Evolutionary conservation across 495 filamentous ascomycete species (phyloP).

Genomic region (Penicillium pulvis): DNA sequence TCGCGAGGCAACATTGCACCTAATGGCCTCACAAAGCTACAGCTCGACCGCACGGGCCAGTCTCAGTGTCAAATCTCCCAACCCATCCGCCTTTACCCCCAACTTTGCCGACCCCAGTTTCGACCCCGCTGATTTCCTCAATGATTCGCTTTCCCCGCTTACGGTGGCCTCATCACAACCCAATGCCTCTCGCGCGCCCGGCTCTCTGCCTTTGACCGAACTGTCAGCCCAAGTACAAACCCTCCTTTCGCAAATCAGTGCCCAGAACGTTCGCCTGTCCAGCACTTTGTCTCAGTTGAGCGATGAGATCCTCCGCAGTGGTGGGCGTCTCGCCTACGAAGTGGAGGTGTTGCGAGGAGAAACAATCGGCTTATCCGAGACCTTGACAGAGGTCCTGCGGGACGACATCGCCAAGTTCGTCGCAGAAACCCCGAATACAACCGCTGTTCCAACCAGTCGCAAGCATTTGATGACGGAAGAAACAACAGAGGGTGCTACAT

Average conservation of each 20-base stretch:
- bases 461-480: slow-evolving; percentile 11
- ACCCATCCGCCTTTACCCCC: slow-evolving; percentile 56
- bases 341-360: slow-evolving; percentile 92
- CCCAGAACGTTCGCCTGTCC: slow-evolving; percentile 84
- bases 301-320: slow-evolving; percentile 89
- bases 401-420: slow-evolving; percentile 72
- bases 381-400: slow-evolving; percentile 68
- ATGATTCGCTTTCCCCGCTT: slow-evolving; percentile 65
- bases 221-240: slow-evolving; percentile 81
- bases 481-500: slow-evolving; percentile 13
- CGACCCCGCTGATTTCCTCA: slow-evolving; percentile 80
- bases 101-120: slow-evolving; percentile 73
- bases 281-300: slow-evolving; percentile 82
- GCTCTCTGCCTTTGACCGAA: slow-evolving; percentile 68
- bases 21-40: slow-evolving; percentile 26
- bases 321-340: slow-evolving; percentile 86
- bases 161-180: slow-evolving; percentile 44
- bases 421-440: slow-evolving; percentile 44
- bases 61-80: slow-evolving; percentile 17
- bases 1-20: neutral
- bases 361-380: slow-evolving; percentile 72
- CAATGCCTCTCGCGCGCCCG: slow-evolving; percentile 42
- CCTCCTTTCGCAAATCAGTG: slow-evolving; percentile 80
- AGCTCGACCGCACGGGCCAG: slow-evolving; percentile 20
- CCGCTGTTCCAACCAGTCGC: slow-evolving; percentile 1